phyloP scores from a whole-genome alignment of 495 filamentous ascomycete genomes.

The Thozetella sp. region DNA sequence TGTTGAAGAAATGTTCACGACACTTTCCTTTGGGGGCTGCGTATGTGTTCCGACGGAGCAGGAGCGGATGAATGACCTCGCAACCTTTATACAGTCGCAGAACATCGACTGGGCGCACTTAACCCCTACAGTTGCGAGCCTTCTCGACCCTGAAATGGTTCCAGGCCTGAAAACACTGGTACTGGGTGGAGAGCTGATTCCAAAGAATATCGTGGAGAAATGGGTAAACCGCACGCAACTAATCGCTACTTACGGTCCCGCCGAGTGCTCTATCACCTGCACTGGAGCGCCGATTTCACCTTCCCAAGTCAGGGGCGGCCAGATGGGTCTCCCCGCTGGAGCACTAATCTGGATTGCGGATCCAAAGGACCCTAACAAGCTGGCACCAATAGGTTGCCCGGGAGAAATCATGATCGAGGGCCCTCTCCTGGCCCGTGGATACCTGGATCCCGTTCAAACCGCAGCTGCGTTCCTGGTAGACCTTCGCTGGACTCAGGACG shows the following conservation, averaged over 20 bases:
- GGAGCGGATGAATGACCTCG: constrained; percentile 39
- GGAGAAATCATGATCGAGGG: constrained; percentile 56
- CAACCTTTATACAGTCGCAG: constrained; percentile 18
- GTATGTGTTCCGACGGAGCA: constrained; percentile 61
- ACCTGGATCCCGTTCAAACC: constrained; percentile 19
- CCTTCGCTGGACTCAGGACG: background rate
- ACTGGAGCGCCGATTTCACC: background rate
- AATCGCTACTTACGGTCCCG: constrained; percentile 40
- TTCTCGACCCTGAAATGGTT: constrained; percentile 21
- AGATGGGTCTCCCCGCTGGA: constrained; percentile 16
- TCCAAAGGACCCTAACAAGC: constrained; percentile 37
- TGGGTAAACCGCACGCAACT: constrained; percentile 51
- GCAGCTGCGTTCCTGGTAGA: background rate
- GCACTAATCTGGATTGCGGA: constrained; percentile 45
- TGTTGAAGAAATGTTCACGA: constrained; percentile 54
- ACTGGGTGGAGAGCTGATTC: constrained; percentile 58
- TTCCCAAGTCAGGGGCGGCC: constrained; percentile 5
- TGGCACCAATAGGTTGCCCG: constrained; percentile 40
- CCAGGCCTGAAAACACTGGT: constrained; percentile 47
- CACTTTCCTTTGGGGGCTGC: constrained; percentile 58
- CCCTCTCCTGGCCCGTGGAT: constrained; percentile 35
- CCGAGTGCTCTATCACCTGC: constrained; percentile 30
- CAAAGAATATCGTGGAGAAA: constrained; percentile 44
- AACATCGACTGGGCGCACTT: constrained; percentile 21
- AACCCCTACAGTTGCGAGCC: constrained; percentile 15